phyloP scores from a whole-genome alignment of 1,284 basidiomycete species.

The Agroathelia rolfsii region DNA sequence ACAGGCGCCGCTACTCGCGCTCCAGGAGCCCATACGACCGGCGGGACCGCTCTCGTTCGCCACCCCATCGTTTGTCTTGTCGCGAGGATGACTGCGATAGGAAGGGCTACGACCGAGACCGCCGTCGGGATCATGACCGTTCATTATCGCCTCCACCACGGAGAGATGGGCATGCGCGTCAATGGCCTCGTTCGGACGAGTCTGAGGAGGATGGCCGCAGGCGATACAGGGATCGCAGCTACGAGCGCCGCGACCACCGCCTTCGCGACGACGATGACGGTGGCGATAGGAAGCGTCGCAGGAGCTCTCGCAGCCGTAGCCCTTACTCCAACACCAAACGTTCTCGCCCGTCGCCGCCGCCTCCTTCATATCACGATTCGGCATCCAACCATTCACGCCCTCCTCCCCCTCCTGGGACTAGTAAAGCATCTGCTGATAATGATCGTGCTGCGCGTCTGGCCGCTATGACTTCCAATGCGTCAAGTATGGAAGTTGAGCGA shows the following conservation, averaged over 20 bases:
- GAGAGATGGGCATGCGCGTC: constrained; percentile 16
- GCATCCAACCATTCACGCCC: too few species aligned
- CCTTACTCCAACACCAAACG: constrained; percentile 34
- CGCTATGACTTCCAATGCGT: constrained; percentile 75
- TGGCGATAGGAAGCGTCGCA: constrained; percentile 30
- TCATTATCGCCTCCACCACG: too few species aligned
- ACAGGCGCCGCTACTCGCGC: too few species aligned
- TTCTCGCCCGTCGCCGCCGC: constrained; percentile 29
- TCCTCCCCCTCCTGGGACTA: constrained; percentile 14
- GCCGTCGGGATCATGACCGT: constrained; percentile 11
- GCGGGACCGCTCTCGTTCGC: constrained; percentile 27
- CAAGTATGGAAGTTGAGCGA: constrained; percentile 53
- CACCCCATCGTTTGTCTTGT: constrained; percentile 11
- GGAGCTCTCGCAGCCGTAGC: constrained; percentile 40
- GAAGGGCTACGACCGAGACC: constrained; percentile 15
- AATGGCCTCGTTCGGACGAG: constrained; percentile 35
- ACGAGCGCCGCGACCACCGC: constrained; percentile 15
- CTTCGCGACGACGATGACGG: constrained; percentile 16
- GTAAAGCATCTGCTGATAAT: constrained; percentile 22
- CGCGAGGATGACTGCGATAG: too few species aligned
- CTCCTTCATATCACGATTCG: constrained; percentile 23
- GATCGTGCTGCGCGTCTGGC: constrained; percentile 78
- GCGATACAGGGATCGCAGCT: constrained; percentile 16
- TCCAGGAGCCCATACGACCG: constrained; percentile 30
- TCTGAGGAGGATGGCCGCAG: constrained; percentile 30